Percentiles rank a stretch among this genome's conserved stretches.
phyloP scores from a whole-genome alignment of 2,329 filamentous ascomycete species.

The Exutisphaerella laricina region DNA sequence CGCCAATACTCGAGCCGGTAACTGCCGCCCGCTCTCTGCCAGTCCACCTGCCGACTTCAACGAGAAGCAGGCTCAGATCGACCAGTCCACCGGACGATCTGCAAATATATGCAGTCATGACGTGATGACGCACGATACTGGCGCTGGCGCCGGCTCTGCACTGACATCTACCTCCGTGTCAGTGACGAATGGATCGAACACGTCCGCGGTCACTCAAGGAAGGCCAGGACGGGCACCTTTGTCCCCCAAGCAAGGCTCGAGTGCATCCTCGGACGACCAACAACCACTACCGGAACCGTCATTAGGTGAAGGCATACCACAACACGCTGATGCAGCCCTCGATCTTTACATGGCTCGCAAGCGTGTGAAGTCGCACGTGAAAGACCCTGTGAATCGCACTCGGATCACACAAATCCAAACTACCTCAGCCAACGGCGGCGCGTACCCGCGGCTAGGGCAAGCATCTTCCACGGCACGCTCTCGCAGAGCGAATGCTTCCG shows the following conservation, averaged over 20 bases:
- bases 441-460: constrained; percentile 21
- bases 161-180: constrained; percentile 27
- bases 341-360: constrained; percentile 21
- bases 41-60: not conserved
- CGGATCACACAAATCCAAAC: not conserved
- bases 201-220: constrained; percentile 14
- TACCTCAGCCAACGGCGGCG: constrained; percentile 26
- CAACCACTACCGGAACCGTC: constrained; percentile 11
- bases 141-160: constrained; percentile 7
- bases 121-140: no score
- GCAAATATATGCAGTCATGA: not conserved
- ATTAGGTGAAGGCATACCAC: constrained; percentile 21
- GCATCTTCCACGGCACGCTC: constrained; percentile 2
- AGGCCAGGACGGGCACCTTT: constrained; percentile 7
- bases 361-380: constrained; percentile 8
- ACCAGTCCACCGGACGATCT: not conserved
- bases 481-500: no score
- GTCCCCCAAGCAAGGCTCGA: not conserved
- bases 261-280: not conserved
- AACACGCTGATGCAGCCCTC: constrained; percentile 8
- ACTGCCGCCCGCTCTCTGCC: no score
- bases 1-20: no score
- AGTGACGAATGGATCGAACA: constrained; percentile 12
- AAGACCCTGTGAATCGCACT: constrained; percentile 10
- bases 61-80: not conserved